Conservation (phyloP, 352 stramenopile genomes). For the Pythium periplocum region DNA sequence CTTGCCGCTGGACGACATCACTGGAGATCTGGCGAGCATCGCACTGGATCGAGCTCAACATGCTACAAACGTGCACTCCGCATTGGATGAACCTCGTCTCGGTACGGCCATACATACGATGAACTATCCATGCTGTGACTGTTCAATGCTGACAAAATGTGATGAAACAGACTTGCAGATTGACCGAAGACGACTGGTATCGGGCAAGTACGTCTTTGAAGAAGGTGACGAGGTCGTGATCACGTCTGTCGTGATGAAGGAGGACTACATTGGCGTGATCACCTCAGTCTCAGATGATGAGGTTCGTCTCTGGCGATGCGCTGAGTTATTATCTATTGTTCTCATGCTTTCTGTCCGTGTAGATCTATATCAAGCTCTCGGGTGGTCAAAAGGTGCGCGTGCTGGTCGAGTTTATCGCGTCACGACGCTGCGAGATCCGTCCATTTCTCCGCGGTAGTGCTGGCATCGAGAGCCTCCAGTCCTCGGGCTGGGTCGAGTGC, state of each 20-base stretch:
- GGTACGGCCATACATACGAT: constrained; percentile 17
- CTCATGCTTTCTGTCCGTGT: background rate
- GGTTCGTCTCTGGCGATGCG: constrained; percentile 16
- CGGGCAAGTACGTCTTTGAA: constrained; percentile 72
- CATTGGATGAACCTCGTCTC: constrained; percentile 8
- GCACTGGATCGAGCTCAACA: constrained; percentile 28
- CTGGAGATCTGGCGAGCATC: constrained; percentile 51
- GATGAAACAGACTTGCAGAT: constrained; percentile 32
- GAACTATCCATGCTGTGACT: no score
- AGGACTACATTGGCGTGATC: constrained; percentile 77
- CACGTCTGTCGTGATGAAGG: constrained; percentile 49
- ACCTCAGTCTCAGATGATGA: constrained; percentile 65
- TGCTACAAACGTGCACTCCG: constrained; percentile 14
- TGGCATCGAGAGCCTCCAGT: constrained; percentile 41
- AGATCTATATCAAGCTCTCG: constrained; percentile 60
- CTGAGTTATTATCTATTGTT: background rate
- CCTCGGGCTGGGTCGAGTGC: constrained; percentile 55
- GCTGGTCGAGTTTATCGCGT: constrained; percentile 34
- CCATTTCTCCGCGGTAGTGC: constrained; percentile 48
- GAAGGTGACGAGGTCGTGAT: constrained; percentile 77
- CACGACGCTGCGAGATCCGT: constrained; percentile 48
- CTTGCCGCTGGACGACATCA: constrained; percentile 51
- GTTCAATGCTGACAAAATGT: no score
- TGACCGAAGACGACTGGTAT: constrained; percentile 50
- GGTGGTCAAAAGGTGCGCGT: constrained; percentile 64